Conservation (phyloP, 345 rosid species). For the Combretum micranthum region DNA sequence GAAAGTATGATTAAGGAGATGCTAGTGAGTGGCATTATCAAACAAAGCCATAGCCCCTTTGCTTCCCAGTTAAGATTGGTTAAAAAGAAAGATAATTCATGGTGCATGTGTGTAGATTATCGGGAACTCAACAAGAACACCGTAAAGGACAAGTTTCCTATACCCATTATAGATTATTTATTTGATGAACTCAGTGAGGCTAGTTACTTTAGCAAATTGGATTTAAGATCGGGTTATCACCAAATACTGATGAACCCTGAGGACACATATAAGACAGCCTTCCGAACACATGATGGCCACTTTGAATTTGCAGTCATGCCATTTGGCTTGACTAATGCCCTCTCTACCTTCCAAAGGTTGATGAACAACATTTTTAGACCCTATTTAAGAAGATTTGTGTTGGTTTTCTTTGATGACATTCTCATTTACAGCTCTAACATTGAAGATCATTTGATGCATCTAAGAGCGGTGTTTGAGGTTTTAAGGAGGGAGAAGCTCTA, state of each 20-base stretch:
- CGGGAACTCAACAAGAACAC: background rate
- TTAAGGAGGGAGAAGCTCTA: background rate
- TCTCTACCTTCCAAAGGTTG: background rate
- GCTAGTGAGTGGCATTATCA: background rate
- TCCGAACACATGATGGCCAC: background rate
- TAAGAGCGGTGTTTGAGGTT: background rate
- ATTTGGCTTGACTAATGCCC: background rate
- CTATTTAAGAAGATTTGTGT: background rate
- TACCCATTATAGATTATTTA: background rate
- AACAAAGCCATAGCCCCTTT: background rate
- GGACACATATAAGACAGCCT: background rate
- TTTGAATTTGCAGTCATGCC: background rate
- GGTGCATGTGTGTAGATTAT: background rate
- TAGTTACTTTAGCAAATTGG: background rate
- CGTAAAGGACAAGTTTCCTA: background rate
- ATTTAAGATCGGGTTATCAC: background rate
- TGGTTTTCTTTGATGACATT: background rate
- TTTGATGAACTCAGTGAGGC: background rate
- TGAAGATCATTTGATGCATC: background rate
- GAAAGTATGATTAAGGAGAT: background rate
- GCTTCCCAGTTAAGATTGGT: background rate
- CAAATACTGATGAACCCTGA: background rate
- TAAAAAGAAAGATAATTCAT: background rate
- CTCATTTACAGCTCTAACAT: background rate
- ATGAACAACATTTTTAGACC: background rate